Conservation (phyloP, 139 green algal genomes). For the Micractinium conductrix region DNA sequence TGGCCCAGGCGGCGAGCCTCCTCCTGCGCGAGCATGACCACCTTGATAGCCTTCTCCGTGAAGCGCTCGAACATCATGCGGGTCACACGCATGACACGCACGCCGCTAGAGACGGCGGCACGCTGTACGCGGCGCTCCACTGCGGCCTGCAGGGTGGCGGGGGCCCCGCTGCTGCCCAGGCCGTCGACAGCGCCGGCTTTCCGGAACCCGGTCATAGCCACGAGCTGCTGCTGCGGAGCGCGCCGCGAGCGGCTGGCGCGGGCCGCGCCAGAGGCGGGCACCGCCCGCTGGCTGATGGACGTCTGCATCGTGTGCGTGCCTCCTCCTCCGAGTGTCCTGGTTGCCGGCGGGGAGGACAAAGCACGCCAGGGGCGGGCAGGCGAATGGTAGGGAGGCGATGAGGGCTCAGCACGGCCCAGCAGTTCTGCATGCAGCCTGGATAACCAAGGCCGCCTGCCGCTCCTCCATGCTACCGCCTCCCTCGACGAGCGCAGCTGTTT, state of each 20-base stretch:
- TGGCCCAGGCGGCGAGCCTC: constrained; percentile 94
- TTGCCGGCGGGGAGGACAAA: too few relatives aligned
- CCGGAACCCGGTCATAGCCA: constrained; percentile 37
- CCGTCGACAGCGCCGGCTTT: not conserved
- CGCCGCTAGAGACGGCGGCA: not conserved
- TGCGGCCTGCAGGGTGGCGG: constrained; percentile 30
- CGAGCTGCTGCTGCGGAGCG: constrained; percentile 33
- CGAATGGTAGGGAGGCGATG: too few relatives aligned
- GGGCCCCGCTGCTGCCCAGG: constrained; percentile 20
- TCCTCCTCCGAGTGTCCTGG: too few relatives aligned
- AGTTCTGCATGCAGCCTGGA: too few relatives aligned
- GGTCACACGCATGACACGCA: constrained; percentile 25
- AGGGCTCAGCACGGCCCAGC: too few relatives aligned
- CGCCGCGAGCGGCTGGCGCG: not conserved
- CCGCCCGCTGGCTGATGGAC: constrained; percentile 2
- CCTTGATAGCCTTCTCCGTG: constrained; percentile 95
- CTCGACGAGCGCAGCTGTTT: too few relatives aligned
- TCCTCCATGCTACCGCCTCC: too few relatives aligned
- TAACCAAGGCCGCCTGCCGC: too few relatives aligned
- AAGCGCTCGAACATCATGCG: constrained; percentile 97
- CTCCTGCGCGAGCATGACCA: constrained; percentile 99
- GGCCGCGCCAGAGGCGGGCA: not conserved
- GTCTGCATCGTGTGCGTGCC: constrained; percentile 23
- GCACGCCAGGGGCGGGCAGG: too few relatives aligned
- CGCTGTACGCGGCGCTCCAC: constrained; percentile 27